Evolutionary conservation across 352 stramenopile species (phyloP).

Genomic region (Lagenidium giganteum): DNA sequence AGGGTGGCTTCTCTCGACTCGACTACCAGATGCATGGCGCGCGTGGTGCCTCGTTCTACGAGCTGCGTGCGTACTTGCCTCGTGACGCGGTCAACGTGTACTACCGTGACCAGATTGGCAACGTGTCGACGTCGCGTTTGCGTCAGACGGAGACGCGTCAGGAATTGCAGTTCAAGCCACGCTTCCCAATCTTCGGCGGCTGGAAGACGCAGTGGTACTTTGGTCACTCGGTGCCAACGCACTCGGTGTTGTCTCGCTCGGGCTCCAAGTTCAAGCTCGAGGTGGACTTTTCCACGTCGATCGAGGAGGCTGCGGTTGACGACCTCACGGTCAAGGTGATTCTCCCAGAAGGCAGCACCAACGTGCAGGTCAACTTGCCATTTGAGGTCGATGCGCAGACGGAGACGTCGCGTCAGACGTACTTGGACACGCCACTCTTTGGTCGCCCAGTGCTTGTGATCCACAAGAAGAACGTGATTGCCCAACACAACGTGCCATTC

Average conservation of each 20-base stretch:
- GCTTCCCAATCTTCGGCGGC: constrained; percentile 85
- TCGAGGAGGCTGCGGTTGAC: constrained; percentile 76
- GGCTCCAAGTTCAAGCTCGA: constrained; percentile 78
- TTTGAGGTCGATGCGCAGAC: constrained; percentile 56
- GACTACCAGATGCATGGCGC: constrained; percentile 72
- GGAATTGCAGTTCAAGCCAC: constrained; percentile 77
- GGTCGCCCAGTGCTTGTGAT: constrained; percentile 80
- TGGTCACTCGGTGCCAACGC: constrained; percentile 81
- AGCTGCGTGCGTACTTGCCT: constrained; percentile 62
- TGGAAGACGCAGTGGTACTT: constrained; percentile 90
- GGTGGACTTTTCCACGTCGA: constrained; percentile 79
- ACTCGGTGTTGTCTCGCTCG: constrained; percentile 63
- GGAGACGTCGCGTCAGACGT: constrained; percentile 71
- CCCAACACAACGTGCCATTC: constrained; percentile 80
- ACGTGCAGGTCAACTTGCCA: constrained; percentile 73
- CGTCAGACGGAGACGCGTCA: constrained; percentile 39
- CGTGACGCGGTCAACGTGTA: constrained; percentile 84
- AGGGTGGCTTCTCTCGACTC: constrained; percentile 83
- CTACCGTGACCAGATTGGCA: constrained; percentile 89
- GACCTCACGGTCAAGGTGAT: constrained; percentile 87
- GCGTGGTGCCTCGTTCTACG: constrained; percentile 70
- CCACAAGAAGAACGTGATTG: constrained; percentile 80
- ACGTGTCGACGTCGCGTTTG: constrained; percentile 82
- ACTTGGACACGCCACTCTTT: constrained; percentile 77
- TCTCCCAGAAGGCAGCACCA: constrained; percentile 71